These are phyloP conservation scores for Fusarium pseudocircinatum DNA, from an alignment of 2,329 filamentous ascomycete genomes.

Conservation along the genomic window DNA sequence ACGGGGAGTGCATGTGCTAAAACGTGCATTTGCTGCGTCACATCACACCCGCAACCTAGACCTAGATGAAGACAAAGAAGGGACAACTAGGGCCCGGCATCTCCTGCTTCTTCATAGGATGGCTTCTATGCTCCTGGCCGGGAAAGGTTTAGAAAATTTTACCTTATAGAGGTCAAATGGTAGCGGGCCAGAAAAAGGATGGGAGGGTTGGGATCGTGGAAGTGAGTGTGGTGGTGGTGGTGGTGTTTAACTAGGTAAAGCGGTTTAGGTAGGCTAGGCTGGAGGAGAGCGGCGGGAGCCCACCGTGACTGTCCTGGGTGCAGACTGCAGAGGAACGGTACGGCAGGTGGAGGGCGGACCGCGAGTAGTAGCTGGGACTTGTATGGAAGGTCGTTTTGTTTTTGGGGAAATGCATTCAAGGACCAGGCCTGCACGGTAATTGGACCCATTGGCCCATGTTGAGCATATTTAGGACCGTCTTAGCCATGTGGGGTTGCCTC, in stretches of 20 bases:
- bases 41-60: constrained; percentile 29
- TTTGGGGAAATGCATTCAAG: constrained; percentile 23
- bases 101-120: constrained; percentile 24
- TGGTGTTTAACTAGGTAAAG: constrained; percentile 33
- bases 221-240: constrained; percentile 21
- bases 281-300: constrained; percentile 20
- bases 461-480: neutral
- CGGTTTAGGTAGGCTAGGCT: constrained; percentile 23
- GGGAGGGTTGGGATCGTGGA: constrained; percentile 26
- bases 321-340: constrained; percentile 23
- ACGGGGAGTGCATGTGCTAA: constrained; percentile 34
- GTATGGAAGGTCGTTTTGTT: constrained; percentile 3
- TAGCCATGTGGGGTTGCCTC: constrained; percentile 33
- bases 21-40: constrained; percentile 33
- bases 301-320: constrained; percentile 19
- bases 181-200: constrained; percentile 30
- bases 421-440: neutral
- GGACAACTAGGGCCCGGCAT: constrained; percentile 14
- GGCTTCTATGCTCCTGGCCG: constrained; percentile 12
- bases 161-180: constrained; percentile 26
- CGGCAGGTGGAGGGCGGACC: constrained; percentile 16
- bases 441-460: constrained; percentile 3
- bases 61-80: constrained; percentile 30
- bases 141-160: constrained; percentile 23
- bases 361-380: constrained; percentile 7